Evolutionary conservation across 202 grass and related monocot genomes (phyloP), one percentile per base, ranked within the genome.

Genomic region (Brachypodium distachyon): DNA sequence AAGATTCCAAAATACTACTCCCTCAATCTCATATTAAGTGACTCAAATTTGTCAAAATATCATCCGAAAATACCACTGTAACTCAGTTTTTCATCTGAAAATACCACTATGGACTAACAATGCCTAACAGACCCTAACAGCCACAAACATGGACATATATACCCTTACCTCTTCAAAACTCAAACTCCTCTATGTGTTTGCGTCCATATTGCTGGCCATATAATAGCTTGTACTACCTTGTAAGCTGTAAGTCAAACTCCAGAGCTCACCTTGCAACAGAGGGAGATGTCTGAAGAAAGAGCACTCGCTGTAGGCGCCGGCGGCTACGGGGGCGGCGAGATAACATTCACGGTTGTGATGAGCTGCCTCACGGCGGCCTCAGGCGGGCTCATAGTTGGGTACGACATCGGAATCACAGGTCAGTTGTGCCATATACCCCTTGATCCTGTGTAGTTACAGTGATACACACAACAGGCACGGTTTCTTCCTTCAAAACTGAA

Each of bases 281-380:
- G 34, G 12, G 26, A 19, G n/a, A 61, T 66, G 57, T 2, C 31
- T 13, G 57, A 58, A 43, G 81, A 42, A 26, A 44, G 74, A 51
- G 78, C 54, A 53, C 75, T 81, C 14, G 34, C 44, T 1, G 81
- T 52, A 4, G 49, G 34, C 1, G 29, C 5, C 6, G 31, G 13
- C 6, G 31, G 13, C 4, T 12, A 7, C 21, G 82, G 82, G 29
- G 78, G 82, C 3, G 76, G 73, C 7, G 38, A 42, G n/a, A 17
- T 94, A 7, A 94, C 85, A 7, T 71, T 76, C 16, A 68, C 79
- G 16, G 84, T 93, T 17, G 60, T 85, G 42, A 38, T 90, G 46
- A 93, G 87, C 34, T 88, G 91, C 67, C 50, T 93, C 69, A 90
- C 87, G 58, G 87, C 91, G 10, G 91, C 85, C 40, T 90, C 91